Evolutionary conservation across 75 land plant species (phyloP).

Genomic region (Picea sitchensis): DNA sequence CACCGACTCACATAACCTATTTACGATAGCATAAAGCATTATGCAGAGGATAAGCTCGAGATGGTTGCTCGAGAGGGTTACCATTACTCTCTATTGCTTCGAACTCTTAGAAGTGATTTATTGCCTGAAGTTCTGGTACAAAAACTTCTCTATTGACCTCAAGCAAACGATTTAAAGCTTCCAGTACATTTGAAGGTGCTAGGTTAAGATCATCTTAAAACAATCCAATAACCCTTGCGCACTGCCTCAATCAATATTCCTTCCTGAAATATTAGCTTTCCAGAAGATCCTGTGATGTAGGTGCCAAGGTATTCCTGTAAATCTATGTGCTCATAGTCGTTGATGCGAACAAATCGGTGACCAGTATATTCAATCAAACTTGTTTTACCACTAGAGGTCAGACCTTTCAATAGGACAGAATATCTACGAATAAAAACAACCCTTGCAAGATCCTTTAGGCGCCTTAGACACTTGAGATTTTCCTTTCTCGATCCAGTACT

Average conservation of each 20-base stretch:
- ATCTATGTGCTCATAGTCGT: conserved; percentile 27
- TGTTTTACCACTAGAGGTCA: too few relatives aligned
- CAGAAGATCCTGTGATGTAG: conserved; percentile 72
- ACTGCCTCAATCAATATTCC: conserved; percentile 93
- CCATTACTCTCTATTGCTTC: too few relatives aligned
- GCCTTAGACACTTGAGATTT: conserved; percentile 11
- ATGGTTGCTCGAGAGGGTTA: too few relatives aligned
- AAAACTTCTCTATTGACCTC: conserved; percentile 97
- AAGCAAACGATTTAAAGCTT: conserved; percentile 85
- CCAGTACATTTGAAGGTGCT: conserved; percentile 97
- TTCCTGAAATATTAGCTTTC: conserved; percentile 86
- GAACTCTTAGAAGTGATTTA: neutral
- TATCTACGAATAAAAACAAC: conserved; percentile 39
- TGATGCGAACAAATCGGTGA: conserved; percentile 92
- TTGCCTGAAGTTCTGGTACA: conserved; percentile 83
- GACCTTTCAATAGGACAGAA: too few relatives aligned
- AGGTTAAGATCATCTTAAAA: conserved; percentile 90
- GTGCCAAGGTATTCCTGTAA: conserved; percentile 4
- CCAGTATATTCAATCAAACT: conserved; percentile 27
- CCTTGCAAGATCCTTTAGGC: conserved; percentile 69
- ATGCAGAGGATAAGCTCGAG: too few relatives aligned
- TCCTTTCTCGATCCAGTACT: conserved; percentile 37
- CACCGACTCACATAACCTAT: too few relatives aligned
- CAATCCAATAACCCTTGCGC: conserved; percentile 9
- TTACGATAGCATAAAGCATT: too few relatives aligned